phyloP scores from a whole-genome alignment of 2,329 filamentous ascomycete species.

The Uncinocarpus reesii region DNA sequence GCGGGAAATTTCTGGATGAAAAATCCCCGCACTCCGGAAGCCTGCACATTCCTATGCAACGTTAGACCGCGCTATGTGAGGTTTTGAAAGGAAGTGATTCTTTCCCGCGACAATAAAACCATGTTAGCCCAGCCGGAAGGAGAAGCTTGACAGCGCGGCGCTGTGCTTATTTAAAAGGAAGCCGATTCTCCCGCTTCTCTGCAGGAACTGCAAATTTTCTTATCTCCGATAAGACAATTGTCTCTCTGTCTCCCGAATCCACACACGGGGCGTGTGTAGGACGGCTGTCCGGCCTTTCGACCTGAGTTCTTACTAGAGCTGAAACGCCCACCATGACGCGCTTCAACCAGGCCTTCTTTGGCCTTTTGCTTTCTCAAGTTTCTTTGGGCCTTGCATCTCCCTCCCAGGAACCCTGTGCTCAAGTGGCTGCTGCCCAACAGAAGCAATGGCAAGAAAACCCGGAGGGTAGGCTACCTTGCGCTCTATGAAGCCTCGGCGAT shows the following conservation, averaged over 20 bases:
- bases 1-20: not conserved
- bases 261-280: not conserved
- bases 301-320: not conserved
- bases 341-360: not conserved
- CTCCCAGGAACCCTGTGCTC: constrained; percentile 10
- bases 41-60: not conserved
- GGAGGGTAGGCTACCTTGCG: not conserved
- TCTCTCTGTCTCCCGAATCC: not conserved
- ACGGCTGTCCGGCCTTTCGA: not conserved
- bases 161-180: not conserved
- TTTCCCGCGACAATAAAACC: not conserved
- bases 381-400: constrained; percentile 7
- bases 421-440: constrained; percentile 5
- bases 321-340: not conserved
- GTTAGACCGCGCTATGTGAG: not conserved
- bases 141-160: not conserved
- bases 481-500: not conserved
- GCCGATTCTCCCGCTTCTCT: not conserved
- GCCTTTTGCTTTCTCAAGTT: constrained; percentile 3
- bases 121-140: not conserved
- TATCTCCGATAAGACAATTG: not conserved
- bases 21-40: no score
- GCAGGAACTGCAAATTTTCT: not conserved
- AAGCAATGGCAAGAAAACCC: not conserved
- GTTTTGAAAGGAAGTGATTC: not conserved